Conservation (phyloP, 805 yeast species). For the Candida incommunis region DNA sequence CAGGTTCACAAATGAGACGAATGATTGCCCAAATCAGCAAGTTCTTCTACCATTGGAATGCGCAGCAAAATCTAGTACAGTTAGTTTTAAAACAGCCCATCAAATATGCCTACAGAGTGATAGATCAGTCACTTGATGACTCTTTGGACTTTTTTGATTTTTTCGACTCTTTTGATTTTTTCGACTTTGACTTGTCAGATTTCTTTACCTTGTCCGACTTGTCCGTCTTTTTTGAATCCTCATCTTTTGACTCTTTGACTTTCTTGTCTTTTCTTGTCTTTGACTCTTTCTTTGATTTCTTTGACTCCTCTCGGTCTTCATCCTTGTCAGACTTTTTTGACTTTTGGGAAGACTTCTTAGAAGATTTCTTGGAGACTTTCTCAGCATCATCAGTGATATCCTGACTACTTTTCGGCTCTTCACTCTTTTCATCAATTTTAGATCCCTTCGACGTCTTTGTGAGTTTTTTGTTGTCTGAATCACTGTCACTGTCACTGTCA, state of each 20-base stretch:
- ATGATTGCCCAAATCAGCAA: too few species aligned
- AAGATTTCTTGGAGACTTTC: background rate
- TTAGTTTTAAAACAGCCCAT: too few species aligned
- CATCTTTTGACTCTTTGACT: conserved; percentile 4
- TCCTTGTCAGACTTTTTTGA: background rate
- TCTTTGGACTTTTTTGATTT: background rate
- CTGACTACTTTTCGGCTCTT: background rate
- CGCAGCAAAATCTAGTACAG: too few species aligned
- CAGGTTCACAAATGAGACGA: too few species aligned
- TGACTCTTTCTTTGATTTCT: background rate
- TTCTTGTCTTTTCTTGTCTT: background rate
- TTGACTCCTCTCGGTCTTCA: background rate
- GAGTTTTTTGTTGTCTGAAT: too few species aligned
- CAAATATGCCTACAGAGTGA: too few species aligned
- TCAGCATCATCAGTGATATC: conserved; percentile 4
- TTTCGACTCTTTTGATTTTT: conserved; percentile 5
- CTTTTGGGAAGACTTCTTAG: background rate
- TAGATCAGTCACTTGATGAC: too few species aligned
- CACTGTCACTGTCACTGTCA: too few species aligned
- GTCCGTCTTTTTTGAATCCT: conserved; percentile 8
- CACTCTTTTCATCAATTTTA: conserved; percentile 1
- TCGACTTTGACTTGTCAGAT: conserved; percentile 6
- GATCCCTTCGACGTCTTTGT: too few species aligned
- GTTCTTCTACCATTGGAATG: too few species aligned
- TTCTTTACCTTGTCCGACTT: conserved; percentile 10